phyloP scores from a whole-genome alignment of 257 asterid species.

The Leonotis leonurus region DNA sequence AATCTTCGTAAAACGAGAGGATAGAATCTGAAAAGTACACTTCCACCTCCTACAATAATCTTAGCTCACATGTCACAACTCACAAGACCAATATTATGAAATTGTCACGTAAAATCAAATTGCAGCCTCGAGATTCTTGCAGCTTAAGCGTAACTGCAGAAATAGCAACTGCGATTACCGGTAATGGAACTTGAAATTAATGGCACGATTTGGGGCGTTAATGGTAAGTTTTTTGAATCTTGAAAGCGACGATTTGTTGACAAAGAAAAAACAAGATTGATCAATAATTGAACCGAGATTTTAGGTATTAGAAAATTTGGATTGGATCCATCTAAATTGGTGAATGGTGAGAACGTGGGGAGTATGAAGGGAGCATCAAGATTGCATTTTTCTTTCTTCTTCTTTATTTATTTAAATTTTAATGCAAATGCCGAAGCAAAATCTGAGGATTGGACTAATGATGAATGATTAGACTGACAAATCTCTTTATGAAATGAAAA shows the following conservation, averaged over 20 bases:
- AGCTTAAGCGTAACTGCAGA: slow-evolving; percentile 10
- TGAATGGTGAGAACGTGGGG: background rate
- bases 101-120: slow-evolving; percentile 9
- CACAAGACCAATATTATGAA: background rate
- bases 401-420: background rate
- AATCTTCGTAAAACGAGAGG: background rate
- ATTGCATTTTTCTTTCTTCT: no score
- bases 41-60: background rate
- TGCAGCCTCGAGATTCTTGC: slow-evolving; percentile 13
- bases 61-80: slow-evolving; percentile 25
- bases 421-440: background rate
- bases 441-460: background rate
- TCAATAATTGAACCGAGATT: background rate
- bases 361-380: no score
- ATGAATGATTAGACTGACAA: background rate
- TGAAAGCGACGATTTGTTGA: slow-evolving; percentile 6
- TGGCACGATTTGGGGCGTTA: background rate
- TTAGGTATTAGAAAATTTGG: background rate
- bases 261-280: background rate
- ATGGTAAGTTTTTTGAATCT: slow-evolving; percentile 13
- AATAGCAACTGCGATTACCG: slow-evolving; percentile 6
- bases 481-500: no score
- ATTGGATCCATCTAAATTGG: background rate
- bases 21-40: background rate
- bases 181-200: background rate